Evolutionary conservation across 169 alveolate species (phyloP).

Genomic region (Plasmodium ovale): DNA sequence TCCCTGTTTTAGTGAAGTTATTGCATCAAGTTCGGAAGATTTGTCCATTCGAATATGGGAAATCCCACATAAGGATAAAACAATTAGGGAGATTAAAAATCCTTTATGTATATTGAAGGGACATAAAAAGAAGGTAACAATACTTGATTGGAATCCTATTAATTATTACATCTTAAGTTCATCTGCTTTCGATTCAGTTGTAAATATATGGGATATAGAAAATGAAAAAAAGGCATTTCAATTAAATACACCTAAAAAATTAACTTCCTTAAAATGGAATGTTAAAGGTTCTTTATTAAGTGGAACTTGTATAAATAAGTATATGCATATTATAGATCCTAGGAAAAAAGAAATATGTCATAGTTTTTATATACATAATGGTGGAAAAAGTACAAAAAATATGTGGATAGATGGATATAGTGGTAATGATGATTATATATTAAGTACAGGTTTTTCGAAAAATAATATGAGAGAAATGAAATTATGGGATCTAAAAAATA

Average conservation of each 20-base stretch:
- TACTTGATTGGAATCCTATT: conserved; percentile 82
- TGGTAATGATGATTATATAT: conserved; percentile 78
- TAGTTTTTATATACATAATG: conserved; percentile 79
- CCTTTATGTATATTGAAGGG: conserved; percentile 79
- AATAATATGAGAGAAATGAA: conserved; percentile 84
- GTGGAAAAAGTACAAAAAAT: conserved; percentile 79
- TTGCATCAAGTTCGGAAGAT: conserved; percentile 86
- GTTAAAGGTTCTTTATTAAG: conserved; percentile 63
- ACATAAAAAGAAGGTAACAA: conserved; percentile 82
- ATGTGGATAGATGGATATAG: conserved; percentile 83
- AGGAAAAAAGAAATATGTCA: conserved; percentile 75
- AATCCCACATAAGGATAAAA: conserved; percentile 63
- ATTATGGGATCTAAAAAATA: conserved; percentile 83
- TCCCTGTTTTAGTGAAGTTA: conserved; percentile 77
- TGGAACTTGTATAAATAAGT: conserved; percentile 23
- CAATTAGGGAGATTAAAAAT: conserved; percentile 33
- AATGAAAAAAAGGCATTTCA: conserved; percentile 76
- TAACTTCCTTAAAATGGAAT: conserved; percentile 82
- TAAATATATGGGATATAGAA: conserved; percentile 83
- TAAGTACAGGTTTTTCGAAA: conserved; percentile 84
- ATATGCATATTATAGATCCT: conserved; percentile 81
- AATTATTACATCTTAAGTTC: conserved; percentile 80
- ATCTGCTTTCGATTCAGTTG: conserved; percentile 77
- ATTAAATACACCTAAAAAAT: conserved; percentile 74
- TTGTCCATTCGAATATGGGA: conserved; percentile 81